phyloP scores from a whole-genome alignment of 2,329 filamentous ascomycete genomes.

The Pyrenophora graminea region DNA sequence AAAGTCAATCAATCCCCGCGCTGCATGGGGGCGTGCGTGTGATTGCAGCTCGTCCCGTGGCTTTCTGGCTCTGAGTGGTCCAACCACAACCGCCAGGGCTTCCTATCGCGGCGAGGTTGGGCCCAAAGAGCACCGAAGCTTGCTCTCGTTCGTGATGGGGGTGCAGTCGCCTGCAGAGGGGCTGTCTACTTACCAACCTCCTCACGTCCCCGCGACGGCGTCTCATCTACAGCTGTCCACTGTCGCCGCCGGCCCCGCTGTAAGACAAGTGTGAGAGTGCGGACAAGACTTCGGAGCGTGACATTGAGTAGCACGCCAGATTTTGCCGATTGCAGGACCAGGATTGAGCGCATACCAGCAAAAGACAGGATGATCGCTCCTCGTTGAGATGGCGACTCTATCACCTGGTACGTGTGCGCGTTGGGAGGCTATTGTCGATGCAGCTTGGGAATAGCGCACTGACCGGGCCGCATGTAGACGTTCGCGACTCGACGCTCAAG shows the following conservation, averaged over 20 bases:
- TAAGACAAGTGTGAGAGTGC: background rate
- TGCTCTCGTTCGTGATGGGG: conserved; percentile 3
- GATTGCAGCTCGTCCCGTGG: conserved; percentile 9
- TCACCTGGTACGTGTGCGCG: conserved; percentile 29
- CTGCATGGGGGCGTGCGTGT: conserved; percentile 1
- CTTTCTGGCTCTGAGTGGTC: conserved; percentile 19
- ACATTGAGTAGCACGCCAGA: too few relatives aligned
- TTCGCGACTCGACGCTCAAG: conserved; percentile 43
- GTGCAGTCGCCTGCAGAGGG: conserved; percentile 4
- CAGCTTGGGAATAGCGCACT: conserved; percentile 17
- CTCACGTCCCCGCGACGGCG: background rate
- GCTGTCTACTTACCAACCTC: background rate
- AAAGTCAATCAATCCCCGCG: conserved; percentile 20
- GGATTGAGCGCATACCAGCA: conserved; percentile 8
- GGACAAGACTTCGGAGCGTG: background rate
- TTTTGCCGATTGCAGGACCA: too few relatives aligned
- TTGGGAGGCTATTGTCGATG: conserved; percentile 6
- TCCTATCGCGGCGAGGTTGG: conserved; percentile 14
- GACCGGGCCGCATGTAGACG: conserved; percentile 36
- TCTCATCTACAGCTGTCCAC: too few relatives aligned
- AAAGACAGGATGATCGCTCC: conserved; percentile 15
- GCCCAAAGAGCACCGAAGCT: conserved; percentile 5
- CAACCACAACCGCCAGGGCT: conserved; percentile 18
- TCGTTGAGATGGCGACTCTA: conserved; percentile 31
- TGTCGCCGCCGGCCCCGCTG: background rate